A percentile compares a stretch with the other conserved stretches of the same genome.
Evolutionary conservation across 352 stramenopile species (phyloP).

Genomic region (Phytophthora pluvialis): DNA sequence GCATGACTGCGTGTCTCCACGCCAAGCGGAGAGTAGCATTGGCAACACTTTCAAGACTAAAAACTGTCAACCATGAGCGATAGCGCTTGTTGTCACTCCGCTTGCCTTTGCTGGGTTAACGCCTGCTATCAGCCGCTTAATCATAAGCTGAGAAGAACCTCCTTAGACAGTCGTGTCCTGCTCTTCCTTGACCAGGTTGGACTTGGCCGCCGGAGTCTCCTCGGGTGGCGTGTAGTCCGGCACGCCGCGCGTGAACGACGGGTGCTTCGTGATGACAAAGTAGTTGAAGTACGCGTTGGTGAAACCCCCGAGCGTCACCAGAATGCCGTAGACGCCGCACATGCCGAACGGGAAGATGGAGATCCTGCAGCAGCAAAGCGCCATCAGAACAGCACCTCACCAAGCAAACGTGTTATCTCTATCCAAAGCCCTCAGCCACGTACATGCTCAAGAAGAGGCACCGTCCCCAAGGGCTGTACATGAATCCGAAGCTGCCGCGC

Average conservation of each 20-base stretch:
- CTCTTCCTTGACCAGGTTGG: conserved; percentile 32
- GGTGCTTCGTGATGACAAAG: conserved; percentile 90
- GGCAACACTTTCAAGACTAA: conserved; percentile 7
- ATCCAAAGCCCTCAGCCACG: conserved; percentile 9
- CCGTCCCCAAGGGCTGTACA: conserved; percentile 89
- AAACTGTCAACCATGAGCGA: conserved; percentile 6
- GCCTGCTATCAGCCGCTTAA: conserved; percentile 9
- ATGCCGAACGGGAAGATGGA: conserved; percentile 91
- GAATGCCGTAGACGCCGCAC: conserved; percentile 79
- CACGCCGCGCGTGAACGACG: conserved; percentile 84
- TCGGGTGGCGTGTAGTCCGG: conserved; percentile 83
- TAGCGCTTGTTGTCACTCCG: neutral
- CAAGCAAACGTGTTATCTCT: neutral
- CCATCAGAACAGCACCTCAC: conserved; percentile 7
- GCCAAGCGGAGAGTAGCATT: conserved; percentile 8
- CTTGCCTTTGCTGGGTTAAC: conserved; percentile 3
- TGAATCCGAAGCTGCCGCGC: conserved; percentile 87
- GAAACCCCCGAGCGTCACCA: conserved; percentile 81
- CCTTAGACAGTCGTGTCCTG: conserved; percentile 48
- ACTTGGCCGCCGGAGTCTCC: conserved; percentile 44
- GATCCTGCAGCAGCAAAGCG: conserved; percentile 51
- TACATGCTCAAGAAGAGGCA: conserved; percentile 90
- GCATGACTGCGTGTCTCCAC: conserved; percentile 24
- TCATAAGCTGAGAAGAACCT: conserved; percentile 21
- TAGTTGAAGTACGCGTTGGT: conserved; percentile 92